These are phyloP conservation scores for Pichia sp. DNA, from an alignment of 1,139 yeast genomes.

Conservation along the genomic window DNA sequence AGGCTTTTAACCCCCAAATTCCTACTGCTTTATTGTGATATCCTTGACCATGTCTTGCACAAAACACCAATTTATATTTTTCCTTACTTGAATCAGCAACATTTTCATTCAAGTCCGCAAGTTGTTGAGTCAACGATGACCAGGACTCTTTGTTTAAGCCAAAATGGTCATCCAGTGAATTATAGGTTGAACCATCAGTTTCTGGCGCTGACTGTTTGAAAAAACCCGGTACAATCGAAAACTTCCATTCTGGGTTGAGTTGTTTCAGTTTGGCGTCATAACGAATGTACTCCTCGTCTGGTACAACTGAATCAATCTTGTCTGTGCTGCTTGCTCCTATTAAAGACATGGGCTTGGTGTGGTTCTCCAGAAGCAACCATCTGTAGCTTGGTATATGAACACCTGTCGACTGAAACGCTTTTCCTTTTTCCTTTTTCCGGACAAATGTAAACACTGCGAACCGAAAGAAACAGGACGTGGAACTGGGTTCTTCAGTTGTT, in stretches of 20 bases:
- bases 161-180: slow-evolving; percentile 42
- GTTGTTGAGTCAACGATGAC: slow-evolving; percentile 34
- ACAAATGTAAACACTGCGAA: slow-evolving; percentile 2
- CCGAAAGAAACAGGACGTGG: background rate
- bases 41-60: slow-evolving; percentile 79
- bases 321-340: slow-evolving; percentile 23
- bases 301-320: slow-evolving; percentile 21
- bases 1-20: slow-evolving; percentile 49
- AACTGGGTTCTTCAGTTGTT: background rate
- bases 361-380: background rate
- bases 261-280: background rate
- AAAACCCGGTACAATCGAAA: slow-evolving; percentile 41
- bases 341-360: slow-evolving; percentile 13
- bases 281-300: slow-evolving; percentile 4
- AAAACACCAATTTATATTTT: slow-evolving; percentile 47
- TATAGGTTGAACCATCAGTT: slow-evolving; percentile 45
- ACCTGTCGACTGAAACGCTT: background rate
- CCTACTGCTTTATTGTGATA: slow-evolving; percentile 58
- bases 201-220: slow-evolving; percentile 43
- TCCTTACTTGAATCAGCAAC: slow-evolving; percentile 30
- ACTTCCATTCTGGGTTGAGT: slow-evolving; percentile 34
- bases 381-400: background rate
- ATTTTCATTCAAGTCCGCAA: slow-evolving; percentile 34
- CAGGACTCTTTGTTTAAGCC: slow-evolving; percentile 42
- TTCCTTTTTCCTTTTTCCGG: no score